These are phyloP conservation scores for Styphnolobium japonicum DNA, from an alignment of 306 rosid genomes.

Conservation along the genomic window DNA sequence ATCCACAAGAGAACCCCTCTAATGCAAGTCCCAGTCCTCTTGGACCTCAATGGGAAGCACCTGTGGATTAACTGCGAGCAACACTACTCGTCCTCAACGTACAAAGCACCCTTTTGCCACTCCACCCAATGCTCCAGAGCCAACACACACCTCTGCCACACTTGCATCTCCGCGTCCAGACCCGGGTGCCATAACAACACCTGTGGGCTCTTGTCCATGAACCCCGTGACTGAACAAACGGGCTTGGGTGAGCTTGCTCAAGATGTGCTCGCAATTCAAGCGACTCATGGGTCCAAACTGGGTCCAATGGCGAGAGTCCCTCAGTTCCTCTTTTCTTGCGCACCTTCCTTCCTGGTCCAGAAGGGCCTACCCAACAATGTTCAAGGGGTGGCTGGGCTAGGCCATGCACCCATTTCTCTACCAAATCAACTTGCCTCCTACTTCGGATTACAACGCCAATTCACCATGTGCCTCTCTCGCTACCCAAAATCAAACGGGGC, in stretches of 20 bases:
- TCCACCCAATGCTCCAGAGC: slow-evolving; percentile 52
- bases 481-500: slow-evolving; percentile 12
- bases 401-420: slow-evolving; percentile 42
- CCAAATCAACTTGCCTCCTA: slow-evolving; percentile 46
- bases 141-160: slow-evolving; percentile 37
- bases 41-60: slow-evolving; percentile 49
- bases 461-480: slow-evolving; percentile 48
- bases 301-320: slow-evolving; percentile 35
- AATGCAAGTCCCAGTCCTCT: slow-evolving; percentile 18
- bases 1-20: slow-evolving; percentile 47
- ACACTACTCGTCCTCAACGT: slow-evolving; percentile 33
- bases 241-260: slow-evolving; percentile 48
- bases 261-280: slow-evolving; percentile 36
- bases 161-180: slow-evolving; percentile 15
- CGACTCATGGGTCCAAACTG: slow-evolving; percentile 10
- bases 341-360: slow-evolving; percentile 39
- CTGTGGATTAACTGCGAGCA: slow-evolving; percentile 46
- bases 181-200: slow-evolving; percentile 57
- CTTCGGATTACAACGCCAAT: slow-evolving; percentile 43
- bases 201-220: slow-evolving; percentile 36
- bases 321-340: slow-evolving; percentile 58
- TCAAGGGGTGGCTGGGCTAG: slow-evolving; percentile 47
- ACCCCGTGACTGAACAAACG: slow-evolving; percentile 45
- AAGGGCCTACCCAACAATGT: slow-evolving; percentile 39
- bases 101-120: slow-evolving; percentile 52